A percentile compares a stretch with the other conserved stretches of the same genome.
These are phyloP conservation scores for Blastobotrys mokoenaii DNA, from an alignment of 805 yeast genomes.

Conservation along the genomic window DNA sequence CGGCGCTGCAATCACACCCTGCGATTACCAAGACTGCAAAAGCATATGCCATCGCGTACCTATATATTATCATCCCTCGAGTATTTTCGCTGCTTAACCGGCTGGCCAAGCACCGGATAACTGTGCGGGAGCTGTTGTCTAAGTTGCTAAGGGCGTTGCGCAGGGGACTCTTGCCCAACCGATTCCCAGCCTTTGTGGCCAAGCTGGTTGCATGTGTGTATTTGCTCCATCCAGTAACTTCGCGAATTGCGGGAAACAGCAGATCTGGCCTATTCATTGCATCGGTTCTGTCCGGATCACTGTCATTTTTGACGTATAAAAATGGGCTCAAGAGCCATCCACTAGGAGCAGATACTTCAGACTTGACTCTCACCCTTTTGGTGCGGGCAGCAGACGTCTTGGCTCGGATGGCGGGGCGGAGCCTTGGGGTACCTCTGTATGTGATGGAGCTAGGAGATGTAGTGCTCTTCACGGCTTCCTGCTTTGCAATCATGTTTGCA, in stretches of 20 bases:
- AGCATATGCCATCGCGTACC: slow-evolving; percentile 12
- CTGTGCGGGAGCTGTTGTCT: neutral
- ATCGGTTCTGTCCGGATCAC: slow-evolving; percentile 9
- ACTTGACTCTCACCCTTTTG: slow-evolving; percentile 11
- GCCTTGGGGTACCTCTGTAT: neutral
- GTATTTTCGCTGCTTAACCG: slow-evolving; percentile 1
- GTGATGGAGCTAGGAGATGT: slow-evolving; percentile 9
- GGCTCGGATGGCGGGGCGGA: slow-evolving; percentile 4
- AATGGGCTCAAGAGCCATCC: slow-evolving; percentile 4
- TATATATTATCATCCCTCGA: slow-evolving; percentile 12
- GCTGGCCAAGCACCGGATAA: neutral
- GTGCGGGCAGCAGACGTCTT: slow-evolving; percentile 15
- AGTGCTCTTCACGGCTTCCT: slow-evolving; percentile 14
- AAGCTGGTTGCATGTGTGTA: slow-evolving; percentile 10
- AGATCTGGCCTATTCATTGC: slow-evolving; percentile 5
- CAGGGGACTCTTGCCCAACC: slow-evolving; percentile 8
- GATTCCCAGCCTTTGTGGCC: slow-evolving; percentile 17
- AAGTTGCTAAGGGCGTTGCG: slow-evolving; percentile 7
- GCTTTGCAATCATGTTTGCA: slow-evolving; percentile 23
- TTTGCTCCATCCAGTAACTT: slow-evolving; percentile 6
- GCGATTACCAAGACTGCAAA: too few relatives aligned
- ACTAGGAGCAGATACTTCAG: slow-evolving; percentile 12
- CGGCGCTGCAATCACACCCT: too few relatives aligned
- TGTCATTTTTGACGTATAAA: slow-evolving; percentile 9
- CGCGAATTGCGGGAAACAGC: neutral